Conservation (phyloP, 441 rosid species). For the Gossypium lobatum region DNA sequence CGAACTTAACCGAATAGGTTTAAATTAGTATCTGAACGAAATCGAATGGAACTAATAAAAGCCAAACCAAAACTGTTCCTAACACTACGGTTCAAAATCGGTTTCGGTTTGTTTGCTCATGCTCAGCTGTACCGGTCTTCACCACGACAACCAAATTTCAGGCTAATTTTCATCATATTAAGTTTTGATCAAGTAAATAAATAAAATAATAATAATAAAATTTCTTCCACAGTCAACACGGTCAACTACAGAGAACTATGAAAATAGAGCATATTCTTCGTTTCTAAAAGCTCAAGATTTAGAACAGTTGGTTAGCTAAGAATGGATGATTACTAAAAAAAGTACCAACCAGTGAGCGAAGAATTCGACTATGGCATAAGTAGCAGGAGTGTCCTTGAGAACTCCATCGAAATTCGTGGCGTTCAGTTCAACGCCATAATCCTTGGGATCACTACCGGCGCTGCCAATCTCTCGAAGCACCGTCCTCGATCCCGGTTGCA, state of each 20-base stretch:
- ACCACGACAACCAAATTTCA: background rate
- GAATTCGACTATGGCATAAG: slow-evolving; percentile 77
- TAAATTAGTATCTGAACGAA: too few relatives aligned
- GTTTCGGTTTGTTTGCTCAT: background rate
- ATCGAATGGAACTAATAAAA: background rate
- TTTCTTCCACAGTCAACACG: background rate
- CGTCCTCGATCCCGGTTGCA: slow-evolving; percentile 51
- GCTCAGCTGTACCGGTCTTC: background rate
- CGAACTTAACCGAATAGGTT: too few relatives aligned
- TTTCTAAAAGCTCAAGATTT: background rate
- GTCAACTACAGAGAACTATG: background rate
- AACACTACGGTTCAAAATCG: background rate
- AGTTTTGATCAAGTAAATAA: background rate
- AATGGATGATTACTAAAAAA: background rate
- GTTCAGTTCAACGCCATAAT: slow-evolving; percentile 64
- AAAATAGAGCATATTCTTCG: background rate
- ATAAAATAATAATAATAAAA: background rate
- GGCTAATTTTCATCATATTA: background rate
- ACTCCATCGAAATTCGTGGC: slow-evolving; percentile 56
- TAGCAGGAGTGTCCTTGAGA: slow-evolving; percentile 59
- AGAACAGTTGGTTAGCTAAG: background rate
- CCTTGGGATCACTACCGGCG: slow-evolving; percentile 24
- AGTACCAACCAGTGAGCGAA: slow-evolving; percentile 78
- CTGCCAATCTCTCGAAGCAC: slow-evolving; percentile 43
- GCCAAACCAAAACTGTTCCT: background rate